Evolutionary conservation across 306 rosid genomes (phyloP), one percentile per base, ranked within the genome.

Genomic region (Senna siamea): DNA sequence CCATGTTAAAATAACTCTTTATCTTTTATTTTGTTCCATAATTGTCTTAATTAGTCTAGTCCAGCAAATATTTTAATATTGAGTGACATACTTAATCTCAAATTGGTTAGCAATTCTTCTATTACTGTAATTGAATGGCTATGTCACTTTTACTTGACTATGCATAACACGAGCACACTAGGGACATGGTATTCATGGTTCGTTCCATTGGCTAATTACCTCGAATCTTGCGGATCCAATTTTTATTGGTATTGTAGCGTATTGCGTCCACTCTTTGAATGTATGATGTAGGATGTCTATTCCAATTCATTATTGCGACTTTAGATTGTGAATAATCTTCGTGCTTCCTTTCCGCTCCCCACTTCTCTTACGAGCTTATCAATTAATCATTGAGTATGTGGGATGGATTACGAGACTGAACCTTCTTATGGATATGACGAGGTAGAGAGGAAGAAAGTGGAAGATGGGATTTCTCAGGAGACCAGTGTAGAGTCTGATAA

Each of bases 391-490:
- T 74, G 78, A 47, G 69, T 72, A 75, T 61, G 81, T 70, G 69
- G 66, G 61, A 86, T 91, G 97, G 97, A 87, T 70, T 79, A 82
- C 79, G 86, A 81, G 74, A 83, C 64, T 67, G 86, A 64, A 58
- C 60, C 72, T 81, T 69, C 75, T 46, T 73, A 66, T 65, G 87
- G 78, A 57, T 74, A 77, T 75, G 69, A 75, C 20, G 70, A 34
- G 80, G 86, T 50, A 30, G 88, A 85, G 76, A 70, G 46, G n/a
- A 76, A 83, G 76, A 77, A 55, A 75, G 80, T 51, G 69, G 86
- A 38, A 5, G 78, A 32, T 60, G 87, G 74, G 73, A 81, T 79
- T 68, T 66, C 80, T 9, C 73, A 34, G 60, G 90, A 76, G 75
- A 68, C 66, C 41, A 26, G 43, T 7, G 41, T 3, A 69, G 89